phyloP scores from a whole-genome alignment of 2,329 filamentous ascomycete species.

The Phialophora tarda region DNA sequence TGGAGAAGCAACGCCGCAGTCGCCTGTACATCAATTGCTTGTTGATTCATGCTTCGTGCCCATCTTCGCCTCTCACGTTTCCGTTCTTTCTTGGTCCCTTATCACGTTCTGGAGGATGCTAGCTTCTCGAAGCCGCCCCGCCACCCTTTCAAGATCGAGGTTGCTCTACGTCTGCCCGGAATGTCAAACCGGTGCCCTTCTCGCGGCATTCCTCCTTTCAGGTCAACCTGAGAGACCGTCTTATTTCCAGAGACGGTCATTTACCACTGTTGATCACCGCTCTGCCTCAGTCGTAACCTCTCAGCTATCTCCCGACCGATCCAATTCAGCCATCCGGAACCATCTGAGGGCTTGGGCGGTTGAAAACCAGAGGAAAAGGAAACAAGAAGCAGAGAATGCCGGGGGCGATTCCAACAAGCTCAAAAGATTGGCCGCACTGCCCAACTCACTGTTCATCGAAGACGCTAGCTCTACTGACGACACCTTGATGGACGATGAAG shows the following conservation, averaged over 20 bases:
- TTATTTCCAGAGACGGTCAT: slow-evolving; percentile 3
- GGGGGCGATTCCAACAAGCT: slow-evolving; percentile 10
- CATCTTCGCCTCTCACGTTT: neutral
- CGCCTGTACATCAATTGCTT: neutral
- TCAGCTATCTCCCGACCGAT: neutral
- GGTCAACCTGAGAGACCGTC: neutral
- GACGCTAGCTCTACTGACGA: slow-evolving; percentile 24
- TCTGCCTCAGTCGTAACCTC: slow-evolving; percentile 4
- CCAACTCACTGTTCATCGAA: slow-evolving; percentile 37
- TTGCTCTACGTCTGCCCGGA: slow-evolving; percentile 26
- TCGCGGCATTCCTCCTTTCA: slow-evolving; percentile 2
- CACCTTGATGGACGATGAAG: slow-evolving; percentile 20
- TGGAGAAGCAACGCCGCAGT: slow-evolving; percentile 14
- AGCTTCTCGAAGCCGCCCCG: slow-evolving; percentile 10
- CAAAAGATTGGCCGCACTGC: slow-evolving; percentile 26
- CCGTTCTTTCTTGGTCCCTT: neutral
- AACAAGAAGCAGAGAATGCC: slow-evolving; percentile 18
- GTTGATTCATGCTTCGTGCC: neutral
- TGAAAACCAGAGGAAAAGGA: slow-evolving; percentile 29
- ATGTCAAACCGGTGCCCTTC: slow-evolving; percentile 19
- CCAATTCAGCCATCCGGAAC: slow-evolving; percentile 27
- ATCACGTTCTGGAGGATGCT: slow-evolving; percentile 11
- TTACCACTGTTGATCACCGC: neutral
- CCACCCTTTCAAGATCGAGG: slow-evolving; percentile 5
- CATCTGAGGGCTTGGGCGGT: slow-evolving; percentile 33